Evolutionary conservation across 768 basidiomycete species (phyloP).

Genomic region (Leccinellum luteum): DNA sequence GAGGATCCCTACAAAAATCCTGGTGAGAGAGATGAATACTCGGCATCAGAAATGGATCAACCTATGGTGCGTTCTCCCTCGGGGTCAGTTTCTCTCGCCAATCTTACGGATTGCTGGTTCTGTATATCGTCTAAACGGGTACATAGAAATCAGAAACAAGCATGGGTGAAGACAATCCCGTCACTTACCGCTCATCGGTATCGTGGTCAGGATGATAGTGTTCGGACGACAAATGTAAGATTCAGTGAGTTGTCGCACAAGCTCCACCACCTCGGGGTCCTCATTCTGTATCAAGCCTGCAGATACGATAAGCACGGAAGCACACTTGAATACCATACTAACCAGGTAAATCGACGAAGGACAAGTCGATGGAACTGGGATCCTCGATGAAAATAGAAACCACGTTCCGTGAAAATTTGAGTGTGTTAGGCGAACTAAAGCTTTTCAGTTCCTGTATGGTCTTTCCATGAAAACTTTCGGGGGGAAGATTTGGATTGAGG

Average conservation of each 20-base stretch:
- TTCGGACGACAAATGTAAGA: slow-evolving; percentile 47
- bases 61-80: slow-evolving; percentile 62
- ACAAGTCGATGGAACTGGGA: slow-evolving; percentile 44
- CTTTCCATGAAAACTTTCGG: slow-evolving; percentile 22
- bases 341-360: slow-evolving; percentile 58
- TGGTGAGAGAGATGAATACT: not conserved
- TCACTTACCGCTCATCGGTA: slow-evolving; percentile 58
- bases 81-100: slow-evolving; percentile 55
- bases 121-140: slow-evolving; percentile 60
- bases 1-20: slow-evolving; percentile 48
- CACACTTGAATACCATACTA: not conserved
- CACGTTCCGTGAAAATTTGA: slow-evolving; percentile 49
- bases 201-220: slow-evolving; percentile 61
- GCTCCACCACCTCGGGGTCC: slow-evolving; percentile 35
- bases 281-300: slow-evolving; percentile 60
- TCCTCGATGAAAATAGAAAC: slow-evolving; percentile 47
- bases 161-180: not conserved
- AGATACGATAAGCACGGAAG: slow-evolving; percentile 4
- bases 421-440: slow-evolving; percentile 21
- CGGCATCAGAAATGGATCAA: slow-evolving; percentile 16
- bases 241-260: slow-evolving; percentile 49
- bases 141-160: not conserved
- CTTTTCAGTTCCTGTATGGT: slow-evolving; percentile 24
- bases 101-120: slow-evolving; percentile 54
- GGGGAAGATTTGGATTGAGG: slow-evolving; percentile 27